Evolutionary conservation across 2,329 filamentous ascomycete species (phyloP).

Genomic region (Aspergillus cejpii): DNA sequence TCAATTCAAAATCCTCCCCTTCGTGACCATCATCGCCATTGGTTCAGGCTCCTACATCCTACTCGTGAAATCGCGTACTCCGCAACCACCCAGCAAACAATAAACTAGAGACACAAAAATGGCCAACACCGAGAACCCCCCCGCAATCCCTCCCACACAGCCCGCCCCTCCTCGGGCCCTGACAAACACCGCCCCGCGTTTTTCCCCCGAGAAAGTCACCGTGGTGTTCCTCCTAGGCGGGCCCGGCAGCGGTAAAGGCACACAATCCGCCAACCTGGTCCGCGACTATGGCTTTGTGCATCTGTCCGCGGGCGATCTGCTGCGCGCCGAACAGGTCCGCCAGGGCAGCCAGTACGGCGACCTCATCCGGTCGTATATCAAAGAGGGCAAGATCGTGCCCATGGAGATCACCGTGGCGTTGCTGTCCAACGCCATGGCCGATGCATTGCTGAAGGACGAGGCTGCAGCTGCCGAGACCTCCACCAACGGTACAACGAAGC

Average conservation of each 20-base stretch:
- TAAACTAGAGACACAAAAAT: no score
- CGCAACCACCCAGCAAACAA: neutral
- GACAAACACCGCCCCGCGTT: conserved; percentile 58
- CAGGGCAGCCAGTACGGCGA: conserved; percentile 81
- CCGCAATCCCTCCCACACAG: conserved; percentile 64
- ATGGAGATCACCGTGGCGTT: conserved; percentile 96
- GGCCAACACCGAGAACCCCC: conserved; percentile 25
- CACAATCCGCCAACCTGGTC: conserved; percentile 85
- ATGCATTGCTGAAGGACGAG: conserved; percentile 51
- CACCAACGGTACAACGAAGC: conserved; percentile 11
- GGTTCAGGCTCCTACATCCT: conserved; percentile 47
- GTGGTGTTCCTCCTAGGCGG: conserved; percentile 95
- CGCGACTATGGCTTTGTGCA: conserved; percentile 85
- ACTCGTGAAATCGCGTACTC: conserved; percentile 45
- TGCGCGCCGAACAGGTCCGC: conserved; percentile 88
- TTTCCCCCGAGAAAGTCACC: conserved; percentile 72
- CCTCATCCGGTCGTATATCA: conserved; percentile 89
- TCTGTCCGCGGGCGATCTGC: conserved; percentile 84
- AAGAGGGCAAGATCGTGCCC: conserved; percentile 91
- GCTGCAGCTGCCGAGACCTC: conserved; percentile 25
- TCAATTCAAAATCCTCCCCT: conserved; percentile 39
- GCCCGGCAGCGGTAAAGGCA: conserved; percentile 92
- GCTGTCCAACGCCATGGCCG: conserved; percentile 86
- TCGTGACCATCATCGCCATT: conserved; percentile 41
- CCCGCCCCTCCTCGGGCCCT: neutral